Conservation (phyloP, 2,329 filamentous ascomycete species). For the Neurospora sp. region DNA sequence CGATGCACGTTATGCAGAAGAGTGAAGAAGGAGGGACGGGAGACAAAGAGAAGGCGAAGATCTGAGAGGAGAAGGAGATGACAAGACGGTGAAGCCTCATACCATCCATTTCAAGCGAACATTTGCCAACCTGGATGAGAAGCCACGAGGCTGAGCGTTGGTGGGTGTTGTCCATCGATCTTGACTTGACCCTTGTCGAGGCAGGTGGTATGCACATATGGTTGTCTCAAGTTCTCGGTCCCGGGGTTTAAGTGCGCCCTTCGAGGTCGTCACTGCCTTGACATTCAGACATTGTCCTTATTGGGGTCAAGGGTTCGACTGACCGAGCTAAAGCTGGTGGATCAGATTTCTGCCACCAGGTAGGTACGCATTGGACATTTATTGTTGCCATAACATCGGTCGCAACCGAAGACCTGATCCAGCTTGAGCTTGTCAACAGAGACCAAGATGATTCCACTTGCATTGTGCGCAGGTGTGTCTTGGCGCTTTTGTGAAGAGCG, state of each 20-base stretch:
- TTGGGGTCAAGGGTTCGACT: neutral
- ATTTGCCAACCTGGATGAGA: neutral
- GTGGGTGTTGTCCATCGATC: neutral
- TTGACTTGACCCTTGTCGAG: neutral
- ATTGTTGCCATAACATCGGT: neutral
- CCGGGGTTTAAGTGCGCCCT: neutral
- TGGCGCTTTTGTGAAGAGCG: neutral
- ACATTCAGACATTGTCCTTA: neutral
- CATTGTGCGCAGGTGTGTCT: neutral
- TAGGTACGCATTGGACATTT: neutral
- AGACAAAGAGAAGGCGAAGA: neutral
- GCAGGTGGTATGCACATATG: neutral
- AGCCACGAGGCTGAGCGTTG: neutral
- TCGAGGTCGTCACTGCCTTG: neutral
- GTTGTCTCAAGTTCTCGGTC: neutral
- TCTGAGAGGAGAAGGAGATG: neutral
- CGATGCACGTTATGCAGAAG: neutral
- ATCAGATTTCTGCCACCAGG: neutral
- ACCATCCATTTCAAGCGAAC: neutral
- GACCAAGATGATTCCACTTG: neutral
- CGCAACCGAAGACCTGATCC: neutral
- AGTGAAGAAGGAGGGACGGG: neutral
- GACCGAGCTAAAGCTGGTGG: neutral
- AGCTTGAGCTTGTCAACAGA: neutral
- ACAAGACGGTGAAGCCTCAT: neutral